phyloP scores from a whole-genome alignment of 257 asterid species.

The Primulina huaijiensis region DNA sequence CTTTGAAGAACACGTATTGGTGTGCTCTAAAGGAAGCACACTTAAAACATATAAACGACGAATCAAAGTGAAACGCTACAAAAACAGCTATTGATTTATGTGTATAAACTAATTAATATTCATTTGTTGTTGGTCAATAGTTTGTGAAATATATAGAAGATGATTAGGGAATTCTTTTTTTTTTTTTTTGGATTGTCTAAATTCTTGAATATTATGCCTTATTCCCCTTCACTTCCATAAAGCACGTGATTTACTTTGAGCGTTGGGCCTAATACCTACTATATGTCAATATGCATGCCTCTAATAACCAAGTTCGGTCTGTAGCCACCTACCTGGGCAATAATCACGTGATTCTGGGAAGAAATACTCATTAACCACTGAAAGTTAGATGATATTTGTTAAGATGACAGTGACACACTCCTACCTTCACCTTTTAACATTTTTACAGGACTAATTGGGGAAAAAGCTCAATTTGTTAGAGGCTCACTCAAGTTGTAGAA shows the following conservation, averaged over 20 bases:
- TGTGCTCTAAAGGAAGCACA: background rate
- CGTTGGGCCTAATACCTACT: background rate
- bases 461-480: background rate
- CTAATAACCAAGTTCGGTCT: conserved; percentile 12
- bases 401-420: background rate
- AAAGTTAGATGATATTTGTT: background rate
- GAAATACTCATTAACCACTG: background rate
- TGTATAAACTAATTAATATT: background rate
- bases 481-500: background rate
- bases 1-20: too few species aligned
- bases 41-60: too few species aligned
- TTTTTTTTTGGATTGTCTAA: too few species aligned
- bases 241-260: background rate
- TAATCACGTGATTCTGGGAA: conserved; percentile 17
- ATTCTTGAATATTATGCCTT: too few species aligned
- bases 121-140: background rate
- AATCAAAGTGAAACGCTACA: background rate
- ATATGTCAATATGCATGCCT: background rate
- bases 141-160: background rate
- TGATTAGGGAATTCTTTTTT: background rate
- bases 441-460: background rate
- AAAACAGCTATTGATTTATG: too few species aligned
- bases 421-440: background rate
- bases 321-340: conserved; percentile 24
- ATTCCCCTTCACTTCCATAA: too few species aligned